Evolutionary conservation across 768 basidiomycete species (phyloP).

Genomic region (Lepiota subincarnata): DNA sequence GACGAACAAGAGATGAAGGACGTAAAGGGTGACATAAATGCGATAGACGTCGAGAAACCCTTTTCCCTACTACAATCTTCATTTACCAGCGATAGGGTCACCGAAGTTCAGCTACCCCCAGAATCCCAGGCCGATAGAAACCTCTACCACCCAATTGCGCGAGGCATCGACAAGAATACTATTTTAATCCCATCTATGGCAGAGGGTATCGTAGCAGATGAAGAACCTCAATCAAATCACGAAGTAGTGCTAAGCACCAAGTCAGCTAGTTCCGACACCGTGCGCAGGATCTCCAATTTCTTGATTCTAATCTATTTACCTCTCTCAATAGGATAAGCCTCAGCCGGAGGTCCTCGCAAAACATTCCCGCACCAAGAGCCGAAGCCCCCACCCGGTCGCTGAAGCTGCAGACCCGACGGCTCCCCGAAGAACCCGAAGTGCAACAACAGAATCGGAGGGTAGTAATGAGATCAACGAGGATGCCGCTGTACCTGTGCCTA

Average conservation of each 20-base stretch:
- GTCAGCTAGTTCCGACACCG: not conserved
- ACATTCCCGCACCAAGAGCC: constrained; percentile 3
- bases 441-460: constrained; percentile 1
- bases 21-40: constrained; percentile 1
- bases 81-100: not conserved
- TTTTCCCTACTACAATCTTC: not conserved
- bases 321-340: not conserved
- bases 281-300: not conserved
- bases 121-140: not conserved
- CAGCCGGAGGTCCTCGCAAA: not conserved
- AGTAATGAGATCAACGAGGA: not conserved
- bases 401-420: not conserved
- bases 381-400: not conserved
- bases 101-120: not conserved
- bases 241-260: not conserved
- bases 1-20: not conserved
- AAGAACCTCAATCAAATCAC: not conserved
- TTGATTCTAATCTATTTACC: not conserved
- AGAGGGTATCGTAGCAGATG: constrained; percentile 4
- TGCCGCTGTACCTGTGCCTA: not conserved
- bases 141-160: not conserved
- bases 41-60: constrained; percentile 15
- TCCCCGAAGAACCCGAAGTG: not conserved
- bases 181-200: constrained; percentile 10
- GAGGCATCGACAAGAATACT: constrained; percentile 1